Evolutionary conservation across 352 stramenopile species (phyloP), one percentile per base, ranked within the genome.

Genomic region (Phytophthora citricola): DNA sequence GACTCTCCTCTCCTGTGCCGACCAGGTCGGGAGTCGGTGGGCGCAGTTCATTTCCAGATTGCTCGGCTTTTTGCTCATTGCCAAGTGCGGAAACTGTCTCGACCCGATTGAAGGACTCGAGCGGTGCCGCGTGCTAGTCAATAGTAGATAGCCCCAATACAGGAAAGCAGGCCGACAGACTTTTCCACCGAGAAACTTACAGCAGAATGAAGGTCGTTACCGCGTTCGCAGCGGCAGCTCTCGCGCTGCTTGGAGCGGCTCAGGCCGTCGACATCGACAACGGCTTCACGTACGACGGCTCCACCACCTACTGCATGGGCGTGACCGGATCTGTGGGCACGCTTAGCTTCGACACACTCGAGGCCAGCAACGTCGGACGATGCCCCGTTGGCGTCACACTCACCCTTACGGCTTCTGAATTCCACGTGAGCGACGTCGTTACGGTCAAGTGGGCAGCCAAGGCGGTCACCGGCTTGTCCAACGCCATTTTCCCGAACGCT

Each of bases 241-340:
- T 58, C 6, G 50, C 59, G 44, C 52, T 78, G 10, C 41, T 71
- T 12, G 58, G 49, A 45, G 56, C 56, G 1, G 40, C 43, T 10
- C 49, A 49, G n/a, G 58, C 66, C 32, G 44, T 43, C 36, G 57
- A 87, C 62, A 85, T 93, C 20, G 85, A 93, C 61, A 74, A 73
- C 46, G 83, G 82, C 12, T 94, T 89, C 54, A 76, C 69, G 24
- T 64, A 80, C 40, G 82, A 94, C 50, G 83, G 85, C 34, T 29
- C 63, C 4, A 89, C 80, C 22, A 94, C 85, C 7, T 94, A 94
- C 66, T 94, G 85, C 66, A 78, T 91, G 73, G 85, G 83, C 53
- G 56, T 87, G 17, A 71, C 52, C 31, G 65, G 50, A 8, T 17
- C 48, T 10, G 68, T 66, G 26, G 71, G 69, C 11, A 75, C 69